Base-by-base conservation (phyloP, 2,329 filamentous ascomycete species). In the Pestalotiopsis sp. region DNA sequence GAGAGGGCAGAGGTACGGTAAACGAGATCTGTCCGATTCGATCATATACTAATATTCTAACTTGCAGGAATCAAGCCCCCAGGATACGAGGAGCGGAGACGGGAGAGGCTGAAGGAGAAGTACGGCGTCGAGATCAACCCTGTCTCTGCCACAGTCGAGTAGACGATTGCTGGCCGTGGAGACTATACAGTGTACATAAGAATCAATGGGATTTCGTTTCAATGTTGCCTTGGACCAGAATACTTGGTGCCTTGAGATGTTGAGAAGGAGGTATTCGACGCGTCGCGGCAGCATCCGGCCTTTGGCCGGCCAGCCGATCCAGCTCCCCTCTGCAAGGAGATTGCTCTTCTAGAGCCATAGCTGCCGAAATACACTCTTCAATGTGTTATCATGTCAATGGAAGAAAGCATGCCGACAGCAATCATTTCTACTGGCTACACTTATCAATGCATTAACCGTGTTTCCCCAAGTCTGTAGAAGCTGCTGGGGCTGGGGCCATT, bases 121-220 rank as follows among this genome's bases (percentile, higher is more conserved):
- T 97, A 97, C 77, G 94, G 94, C 69, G 89, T 97, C 76, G 94
- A 97, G 73, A 90, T 97, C 77, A 88, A 91, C 76, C 87, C 90
- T 67, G 88, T 91, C 73, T 87, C 81, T 68, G 84, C 86, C 58
- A 82, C 81, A 62, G 79, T 81, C 72, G 83, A 88, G 72, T 67
- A 67, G 36, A 60, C 57, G 59, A 69, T 7, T 12, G 27, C 20
- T 57, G 31, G 52, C 64, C 25, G 9, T 49, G 59, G 58, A 41
- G 59, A 36, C 25, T 23, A 58, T 68, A 64, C 39, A 66, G 38
- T 69, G 68, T 69, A 69, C 68, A 69, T 68, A 69, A 66, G 65
- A 69, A 62, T 36, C 57, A 59, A 59, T 59, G 67, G 60, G 63
- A 64, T 62, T 66, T 69, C 59, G 9, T 45, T 69, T 36, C 31